Base-by-base conservation (phyloP, 345 rosid genomes). In the Cardamine resedifolia region DNA sequence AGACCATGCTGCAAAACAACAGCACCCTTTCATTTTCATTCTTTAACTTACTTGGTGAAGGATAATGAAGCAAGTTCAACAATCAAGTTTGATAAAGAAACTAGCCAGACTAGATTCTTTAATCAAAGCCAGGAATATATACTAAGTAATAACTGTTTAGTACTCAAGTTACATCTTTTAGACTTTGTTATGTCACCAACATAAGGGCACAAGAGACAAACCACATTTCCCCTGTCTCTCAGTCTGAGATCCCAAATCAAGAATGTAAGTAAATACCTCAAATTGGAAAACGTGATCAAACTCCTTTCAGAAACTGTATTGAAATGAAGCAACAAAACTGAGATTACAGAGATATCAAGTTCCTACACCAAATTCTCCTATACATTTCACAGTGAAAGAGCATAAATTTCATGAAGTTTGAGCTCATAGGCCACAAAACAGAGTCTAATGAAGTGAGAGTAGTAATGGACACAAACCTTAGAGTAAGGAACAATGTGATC, bases 401-500 rank as follows among this genome's bases (percentile, higher is more conserved):
- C 43, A 15, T 38, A 39, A 45, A 45, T n/a, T 45, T 45, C 21
- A 47, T 27, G 3, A 56, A 56, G 44, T 33, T 58, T 7, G 10
- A 47, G 36, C 57, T 47, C 21, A 70, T 21, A 9, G 9, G 55
- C 21, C 24, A 56, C 2, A 38, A 43, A 21, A 50, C 70, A 64
- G n/a, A 52, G 47, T 39, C 2, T 24, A 23, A 31, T 7, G n/a
- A 58, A 58, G 39, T 48, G 61, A 74, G 60, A 63, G 34, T 14
- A 43, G 20, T 57, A 34, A 57, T 18, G 44, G 26, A n/a, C 16
- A n/a, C 31, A 21, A 20, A 93, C 98, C 98, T 91, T 94, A 43
- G 98, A 94, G 80, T 86, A 94, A 68, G 97, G 97, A 18, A 94
- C 45, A 69, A 94, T 89, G 81, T 91, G 99, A 66, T 91, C 97